These are phyloP conservation scores for Aspergillus fijiensis DNA, from an alignment of 2,329 filamentous ascomycete species.

Conservation along the genomic window DNA sequence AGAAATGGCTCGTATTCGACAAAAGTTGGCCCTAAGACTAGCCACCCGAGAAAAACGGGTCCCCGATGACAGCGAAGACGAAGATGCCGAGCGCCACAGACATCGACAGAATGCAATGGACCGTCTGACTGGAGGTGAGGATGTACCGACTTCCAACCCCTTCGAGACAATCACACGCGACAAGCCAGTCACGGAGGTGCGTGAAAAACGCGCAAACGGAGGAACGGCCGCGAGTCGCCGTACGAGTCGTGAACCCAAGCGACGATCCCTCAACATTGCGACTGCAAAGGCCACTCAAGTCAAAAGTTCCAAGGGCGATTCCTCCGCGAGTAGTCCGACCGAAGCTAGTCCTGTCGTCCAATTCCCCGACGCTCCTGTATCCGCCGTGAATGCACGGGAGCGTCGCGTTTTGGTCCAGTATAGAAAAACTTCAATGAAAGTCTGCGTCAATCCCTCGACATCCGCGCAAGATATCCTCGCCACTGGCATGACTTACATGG, in stretches of 20 bases:
- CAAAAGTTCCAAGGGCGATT: slow-evolving; percentile 12
- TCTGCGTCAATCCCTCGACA: slow-evolving; percentile 74
- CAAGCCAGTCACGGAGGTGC: slow-evolving; percentile 7
- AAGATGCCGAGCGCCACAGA: slow-evolving; percentile 21
- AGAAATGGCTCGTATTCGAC: slow-evolving; percentile 2
- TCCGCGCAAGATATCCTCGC: slow-evolving; percentile 71
- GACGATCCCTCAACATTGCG: slow-evolving; percentile 33
- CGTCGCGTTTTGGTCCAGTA: slow-evolving; percentile 72
- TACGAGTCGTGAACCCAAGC: slow-evolving; percentile 22
- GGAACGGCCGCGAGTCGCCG: slow-evolving; percentile 6
- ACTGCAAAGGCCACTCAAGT: slow-evolving; percentile 27
- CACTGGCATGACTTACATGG: slow-evolving; percentile 63
- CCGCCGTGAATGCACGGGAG: slow-evolving; percentile 77
- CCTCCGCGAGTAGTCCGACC: slow-evolving; percentile 1
- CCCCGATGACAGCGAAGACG: slow-evolving; percentile 12
- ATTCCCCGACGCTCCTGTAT: slow-evolving; percentile 70
- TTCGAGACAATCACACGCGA: slow-evolving; percentile 13
- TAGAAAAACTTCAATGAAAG: slow-evolving; percentile 64
- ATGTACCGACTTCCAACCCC: slow-evolving; percentile 6
- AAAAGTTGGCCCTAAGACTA: background rate
- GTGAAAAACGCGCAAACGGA: background rate
- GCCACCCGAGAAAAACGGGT: slow-evolving; percentile 11
- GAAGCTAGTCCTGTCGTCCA: slow-evolving; percentile 21
- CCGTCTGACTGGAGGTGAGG: slow-evolving; percentile 32
- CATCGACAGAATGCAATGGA: slow-evolving; percentile 36